Evolutionary conservation across 495 filamentous ascomycete species (phyloP).

Genomic region (Aspergillus biplanus): DNA sequence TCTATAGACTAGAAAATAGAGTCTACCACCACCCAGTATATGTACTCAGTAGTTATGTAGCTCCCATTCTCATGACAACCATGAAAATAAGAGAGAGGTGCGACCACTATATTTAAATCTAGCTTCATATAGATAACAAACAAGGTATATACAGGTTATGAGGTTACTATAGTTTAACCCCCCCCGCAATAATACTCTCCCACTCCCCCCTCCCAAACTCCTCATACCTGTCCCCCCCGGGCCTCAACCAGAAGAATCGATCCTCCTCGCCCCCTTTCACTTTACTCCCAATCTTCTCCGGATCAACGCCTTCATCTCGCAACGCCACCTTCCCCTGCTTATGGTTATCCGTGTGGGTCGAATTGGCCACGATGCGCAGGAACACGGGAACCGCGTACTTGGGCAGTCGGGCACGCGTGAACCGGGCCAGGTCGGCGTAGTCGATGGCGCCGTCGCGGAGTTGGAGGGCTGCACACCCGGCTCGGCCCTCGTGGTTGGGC

Average conservation of each 20-base stretch:
- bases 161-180: constrained; percentile 52
- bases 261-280: constrained; percentile 51
- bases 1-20: no score
- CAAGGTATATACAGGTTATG: not conserved
- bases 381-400: constrained; percentile 80
- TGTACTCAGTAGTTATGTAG: no score
- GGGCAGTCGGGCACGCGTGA: constrained; percentile 60
- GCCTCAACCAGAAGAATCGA: constrained; percentile 58
- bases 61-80: no score
- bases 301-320: constrained; percentile 72
- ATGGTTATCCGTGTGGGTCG: constrained; percentile 75
- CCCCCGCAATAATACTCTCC: constrained; percentile 53
- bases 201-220: constrained; percentile 62
- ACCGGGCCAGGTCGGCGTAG: constrained; percentile 55
- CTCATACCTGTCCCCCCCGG: constrained; percentile 57
- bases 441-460: constrained; percentile 51
- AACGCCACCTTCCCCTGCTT: constrained; percentile 83
- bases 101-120: not conserved
- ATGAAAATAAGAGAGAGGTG: no score
- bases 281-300: constrained; percentile 51
- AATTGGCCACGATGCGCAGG: constrained; percentile 61
- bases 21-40: no score
- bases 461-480: constrained; percentile 66
- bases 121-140: no score
- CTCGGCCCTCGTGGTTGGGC: constrained; percentile 72